Conservation (phyloP, 768 basidiomycete genomes). For the Leucocoprinus sp. region DNA sequence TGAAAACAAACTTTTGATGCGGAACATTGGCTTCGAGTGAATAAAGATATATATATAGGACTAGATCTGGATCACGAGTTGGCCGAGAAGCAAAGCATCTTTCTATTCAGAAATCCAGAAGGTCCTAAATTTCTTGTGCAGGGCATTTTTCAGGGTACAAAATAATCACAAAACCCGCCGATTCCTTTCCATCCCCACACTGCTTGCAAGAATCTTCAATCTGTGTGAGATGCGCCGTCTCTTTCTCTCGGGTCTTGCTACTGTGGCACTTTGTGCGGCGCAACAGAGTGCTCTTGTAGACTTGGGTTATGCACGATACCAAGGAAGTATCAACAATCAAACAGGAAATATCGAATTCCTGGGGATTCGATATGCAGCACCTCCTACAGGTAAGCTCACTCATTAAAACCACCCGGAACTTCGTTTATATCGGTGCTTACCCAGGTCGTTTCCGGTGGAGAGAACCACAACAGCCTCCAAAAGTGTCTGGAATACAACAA, state of each 20-base stretch:
- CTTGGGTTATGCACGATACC: slow-evolving; percentile 37
- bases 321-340: slow-evolving; percentile 27
- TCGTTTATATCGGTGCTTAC: not conserved
- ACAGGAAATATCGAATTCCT: slow-evolving; percentile 30
- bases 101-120: too few relatives aligned
- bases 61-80: too few relatives aligned
- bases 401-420: not conserved
- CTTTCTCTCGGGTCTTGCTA: not conserved
- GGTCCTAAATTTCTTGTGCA: too few relatives aligned
- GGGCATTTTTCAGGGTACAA: too few relatives aligned
- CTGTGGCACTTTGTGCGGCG: not conserved
- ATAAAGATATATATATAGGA: too few relatives aligned
- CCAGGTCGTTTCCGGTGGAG: slow-evolving; percentile 20
- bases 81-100: too few relatives aligned
- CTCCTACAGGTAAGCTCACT: slow-evolving; percentile 32
- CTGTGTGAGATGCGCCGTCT: not conserved
- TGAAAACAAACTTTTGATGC: too few relatives aligned
- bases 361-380: slow-evolving; percentile 41
- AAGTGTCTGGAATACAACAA: slow-evolving; percentile 1
- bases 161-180: too few relatives aligned
- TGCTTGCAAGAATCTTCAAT: too few relatives aligned
- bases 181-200: too few relatives aligned
- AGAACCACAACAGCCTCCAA: slow-evolving; percentile 11
- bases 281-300: slow-evolving; percentile 19
- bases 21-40: too few relatives aligned